Base-by-base conservation (phyloP, 2,329 filamentous ascomycete species). In the Elsinoe arachidis region DNA sequence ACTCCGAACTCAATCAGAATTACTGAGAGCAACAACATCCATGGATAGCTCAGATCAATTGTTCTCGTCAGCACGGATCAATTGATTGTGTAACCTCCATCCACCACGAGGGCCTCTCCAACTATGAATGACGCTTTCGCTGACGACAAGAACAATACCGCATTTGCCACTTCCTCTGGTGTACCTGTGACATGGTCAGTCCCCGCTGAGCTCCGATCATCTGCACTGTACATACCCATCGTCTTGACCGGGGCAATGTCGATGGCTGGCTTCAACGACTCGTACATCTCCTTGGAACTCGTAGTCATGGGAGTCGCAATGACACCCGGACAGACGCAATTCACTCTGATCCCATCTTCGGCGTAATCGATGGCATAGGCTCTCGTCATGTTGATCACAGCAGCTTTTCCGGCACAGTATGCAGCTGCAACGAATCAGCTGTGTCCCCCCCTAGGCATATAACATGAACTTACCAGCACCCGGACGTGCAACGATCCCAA, bases 311-410 rank as follows among this genome's bases (percentile, higher is more conserved):
- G 73, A 1, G 74, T 76, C n/a, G 71, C 71, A n/a, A 74, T 75
- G 1, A 77, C 66, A 15, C 76, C 75, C 1, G 74, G 75, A 57
- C 74, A 77, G 12, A 78, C 72, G 54, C 71, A 75, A 56, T 78
- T 78, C 44, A 77, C 54, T 2, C 75, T 63, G 57, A 78, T 76
- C 35, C 72, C 70, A 37, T 76, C 65, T 35, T 74, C 69, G 2
- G 74, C 70, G 61, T 77, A 77, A 61, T 77, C 73, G 38, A 77
- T 73, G n/a, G 76, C 76, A 66, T 77, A 75, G 52, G 70, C 72
- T 58, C 70, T 74, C 2, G 76, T 78, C 67, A 78, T 66, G 37
- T 70, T 70, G 6, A 76, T 72, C 0, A 78, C 70, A 1, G 74
- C 76, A 3, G 74, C 73, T 56, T 78, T 78, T 4, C 71, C 72